Evolutionary conservation across 257 asterid species (phyloP), one percentile per base, ranked within the genome.

Genomic region (Leonotis leonurus): DNA sequence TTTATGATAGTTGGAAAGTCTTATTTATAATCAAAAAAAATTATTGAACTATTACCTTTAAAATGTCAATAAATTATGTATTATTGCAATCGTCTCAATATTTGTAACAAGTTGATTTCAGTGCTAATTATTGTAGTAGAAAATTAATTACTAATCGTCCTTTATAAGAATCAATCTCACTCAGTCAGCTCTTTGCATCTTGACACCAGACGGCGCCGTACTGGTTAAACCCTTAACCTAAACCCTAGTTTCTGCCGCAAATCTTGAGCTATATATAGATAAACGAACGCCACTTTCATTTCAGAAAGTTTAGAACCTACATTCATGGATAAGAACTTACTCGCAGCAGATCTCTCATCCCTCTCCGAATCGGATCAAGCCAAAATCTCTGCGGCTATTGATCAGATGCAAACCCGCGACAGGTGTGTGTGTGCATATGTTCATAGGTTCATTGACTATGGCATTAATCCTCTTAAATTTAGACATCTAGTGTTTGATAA

Each of bases 361-460:
- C 69, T 74, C 27, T 14, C 76, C 10, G 75, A 59, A 59, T 63
- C 33, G 5, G 73, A 64, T 56, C 51, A 65, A n/a, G 65, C 66
- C 33, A 60, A n/a, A 20, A 55, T 75, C 24, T 53, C 73, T 30
- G 21, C 70, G 1, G n/a, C 45, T 17, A 18, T 54, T 39, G 71
- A 67, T 63, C 51, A 61, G 41, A 25, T 56, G 56, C 77, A 67
- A 61, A 33, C 45, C 40, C 70, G 68, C 49, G 70, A 70, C 60
- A 61, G 77, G 73, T 65, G 22, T 27, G 0, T 14, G 9, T 33
- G n/a, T n/a, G n/a, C n/a, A n/a, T 27, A 29, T 11, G 7, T 29
- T 53, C 5, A 27, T 25, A 14, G 29, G 8, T 1, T 17, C 46
- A 21, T 12, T 17, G 35, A 20, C 21, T 56, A 5, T 18, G 3